phyloP scores from a whole-genome alignment of 2,329 filamentous ascomycete species.

The Aspergillus alliaceus region DNA sequence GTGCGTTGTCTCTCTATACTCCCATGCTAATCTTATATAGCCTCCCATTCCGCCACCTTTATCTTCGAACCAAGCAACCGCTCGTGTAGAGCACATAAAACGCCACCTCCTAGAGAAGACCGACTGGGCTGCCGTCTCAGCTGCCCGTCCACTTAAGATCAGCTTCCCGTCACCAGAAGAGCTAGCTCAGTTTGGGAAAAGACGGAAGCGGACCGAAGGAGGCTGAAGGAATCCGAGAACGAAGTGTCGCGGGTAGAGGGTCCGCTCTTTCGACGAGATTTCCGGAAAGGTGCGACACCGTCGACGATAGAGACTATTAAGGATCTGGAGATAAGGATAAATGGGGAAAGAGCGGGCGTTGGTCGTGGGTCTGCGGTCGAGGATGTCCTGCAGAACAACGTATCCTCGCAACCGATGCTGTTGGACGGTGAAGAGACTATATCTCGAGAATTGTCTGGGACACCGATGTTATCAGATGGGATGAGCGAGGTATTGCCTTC shows the following conservation, averaged over 20 bases:
- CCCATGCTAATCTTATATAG: not conserved
- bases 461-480: not conserved
- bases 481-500: not conserved
- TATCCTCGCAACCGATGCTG: conserved; percentile 37
- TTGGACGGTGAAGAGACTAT: conserved; percentile 25
- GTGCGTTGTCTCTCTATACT: not conserved
- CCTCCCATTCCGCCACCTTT: not conserved
- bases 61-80: not conserved
- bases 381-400: conserved; percentile 9
- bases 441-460: not conserved
- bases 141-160: conserved; percentile 35
- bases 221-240: conserved; percentile 16
- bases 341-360: conserved; percentile 18
- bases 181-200: conserved; percentile 34
- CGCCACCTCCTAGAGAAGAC: conserved; percentile 32
- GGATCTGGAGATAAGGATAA: conserved; percentile 23
- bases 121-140: conserved; percentile 41
- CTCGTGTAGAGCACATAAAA: conserved; percentile 28
- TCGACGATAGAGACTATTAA: conserved; percentile 8
- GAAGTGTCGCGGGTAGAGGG: not conserved
- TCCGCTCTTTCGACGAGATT: conserved; percentile 2
- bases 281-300: not conserved
- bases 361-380: not conserved
- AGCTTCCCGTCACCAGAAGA: conserved; percentile 30
- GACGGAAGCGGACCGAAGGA: conserved; percentile 31